A percentile compares a stretch with the other conserved stretches of the same genome.
Evolutionary conservation across 352 stramenopile species (phyloP).

Genomic region (Phytopythium aichiense): DNA sequence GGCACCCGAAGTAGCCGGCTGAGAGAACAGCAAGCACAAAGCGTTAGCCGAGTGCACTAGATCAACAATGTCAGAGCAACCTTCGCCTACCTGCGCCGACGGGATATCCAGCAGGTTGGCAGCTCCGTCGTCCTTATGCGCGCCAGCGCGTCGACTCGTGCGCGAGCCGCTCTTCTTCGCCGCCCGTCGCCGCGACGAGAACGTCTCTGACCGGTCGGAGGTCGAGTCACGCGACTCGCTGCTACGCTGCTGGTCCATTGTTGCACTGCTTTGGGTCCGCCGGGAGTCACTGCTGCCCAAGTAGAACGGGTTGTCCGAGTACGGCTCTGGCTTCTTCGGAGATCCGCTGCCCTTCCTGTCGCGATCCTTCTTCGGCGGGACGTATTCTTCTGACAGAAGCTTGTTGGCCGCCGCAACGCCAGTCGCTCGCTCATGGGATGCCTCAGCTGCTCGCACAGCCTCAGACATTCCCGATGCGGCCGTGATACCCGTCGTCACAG

Average conservation of each 20-base stretch:
- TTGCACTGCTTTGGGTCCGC: constrained; percentile 35
- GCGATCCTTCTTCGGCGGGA: constrained; percentile 39
- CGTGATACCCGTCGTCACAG: constrained; percentile 52
- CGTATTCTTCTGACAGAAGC: constrained; percentile 77
- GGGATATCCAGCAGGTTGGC: constrained; percentile 63
- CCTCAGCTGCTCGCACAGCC: constrained; percentile 60
- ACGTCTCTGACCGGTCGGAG: constrained; percentile 56
- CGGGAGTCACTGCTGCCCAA: constrained; percentile 31
- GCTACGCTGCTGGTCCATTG: constrained; percentile 8
- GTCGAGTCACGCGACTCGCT: constrained; percentile 19
- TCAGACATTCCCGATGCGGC: constrained; percentile 64
- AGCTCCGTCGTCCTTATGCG: constrained; percentile 45
- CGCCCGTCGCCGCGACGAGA: constrained; percentile 61
- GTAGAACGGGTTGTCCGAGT: constrained; percentile 79
- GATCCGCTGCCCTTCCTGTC: constrained; percentile 14
- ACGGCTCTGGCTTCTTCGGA: constrained; percentile 47
- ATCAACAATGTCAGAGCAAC: neutral
- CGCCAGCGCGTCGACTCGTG: constrained; percentile 27
- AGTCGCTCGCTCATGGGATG: constrained; percentile 54
- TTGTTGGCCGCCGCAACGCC: constrained; percentile 72
- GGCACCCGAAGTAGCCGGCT: constrained; percentile 30
- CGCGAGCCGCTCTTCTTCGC: constrained; percentile 62
- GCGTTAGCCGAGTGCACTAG: neutral
- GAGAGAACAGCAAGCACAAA: neutral
- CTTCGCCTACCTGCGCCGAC: constrained; percentile 24